These are phyloP conservation scores for Kingdonia uniflora DNA, from an alignment of 164 flowering plant species.

Conservation along the genomic window DNA sequence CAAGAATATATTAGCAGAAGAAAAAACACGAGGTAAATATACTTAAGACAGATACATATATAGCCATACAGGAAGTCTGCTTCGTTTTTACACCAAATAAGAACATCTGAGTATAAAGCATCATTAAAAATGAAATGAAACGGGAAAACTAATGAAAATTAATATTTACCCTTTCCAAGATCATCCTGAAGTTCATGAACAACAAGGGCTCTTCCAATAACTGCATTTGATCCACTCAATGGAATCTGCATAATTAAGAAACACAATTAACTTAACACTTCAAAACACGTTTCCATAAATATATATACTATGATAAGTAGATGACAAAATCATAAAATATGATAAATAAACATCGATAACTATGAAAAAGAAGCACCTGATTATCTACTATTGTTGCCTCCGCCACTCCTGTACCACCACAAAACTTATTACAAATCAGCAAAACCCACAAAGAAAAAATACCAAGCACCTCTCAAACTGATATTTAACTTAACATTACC, in stretches of 20 bases:
- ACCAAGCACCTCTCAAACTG: neutral
- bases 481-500: slow-evolving; percentile 34
- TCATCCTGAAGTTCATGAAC: slow-evolving; percentile 97
- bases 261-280: neutral
- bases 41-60: too few relatives aligned
- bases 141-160: too few relatives aligned
- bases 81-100: too few relatives aligned
- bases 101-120: too few relatives aligned
- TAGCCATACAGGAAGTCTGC: too few relatives aligned
- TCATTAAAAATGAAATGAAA: too few relatives aligned
- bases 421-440: neutral
- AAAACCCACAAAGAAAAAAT: slow-evolving; percentile 2
- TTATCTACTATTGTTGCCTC: slow-evolving; percentile 80
- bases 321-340: too few relatives aligned
- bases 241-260: slow-evolving; percentile 54
- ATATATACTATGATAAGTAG: too few relatives aligned
- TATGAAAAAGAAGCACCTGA: slow-evolving; percentile 44
- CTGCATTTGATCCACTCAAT: slow-evolving; percentile 65
- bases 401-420: slow-evolving; percentile 61
- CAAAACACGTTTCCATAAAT: too few relatives aligned
- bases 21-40: too few relatives aligned
- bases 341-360: neutral
- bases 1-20: too few relatives aligned
- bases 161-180: slow-evolving; percentile 92
- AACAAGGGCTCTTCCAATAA: slow-evolving; percentile 85